Base-by-base conservation (phyloP, 192 early-diverging fungal species). In the Geranomyces variabilis region DNA sequence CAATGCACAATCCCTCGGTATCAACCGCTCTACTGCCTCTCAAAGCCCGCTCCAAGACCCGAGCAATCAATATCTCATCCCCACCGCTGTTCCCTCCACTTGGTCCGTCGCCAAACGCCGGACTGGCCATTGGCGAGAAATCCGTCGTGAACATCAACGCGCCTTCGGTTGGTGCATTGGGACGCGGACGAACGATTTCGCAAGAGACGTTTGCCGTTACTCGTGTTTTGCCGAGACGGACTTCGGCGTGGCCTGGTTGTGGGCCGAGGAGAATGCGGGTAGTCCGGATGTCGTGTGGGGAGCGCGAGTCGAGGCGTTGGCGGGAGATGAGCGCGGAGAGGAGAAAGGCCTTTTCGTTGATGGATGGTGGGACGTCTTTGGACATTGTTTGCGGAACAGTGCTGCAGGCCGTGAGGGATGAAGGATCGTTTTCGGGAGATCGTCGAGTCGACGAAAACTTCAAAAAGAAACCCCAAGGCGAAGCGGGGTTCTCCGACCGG, bases 1-100 rank as follows among this genome's bases (percentile, higher is more conserved):
- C 77, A 62, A 99, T 96, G 71, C 97, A 99, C 62, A 99, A 78
- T 44, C 95, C 94, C 77, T 99, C 97, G 7, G 94, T 92, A 77
- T 99, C 97, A 66, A 99, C 81, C 21, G 95, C 95, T 36, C 93
- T 83, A 63, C 87, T 89, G 69, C 89, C 83, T 66, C 87, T 84
- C 75, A 99, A 78, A 0, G 93, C 88, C 66, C 93, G 94, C 69
- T 99, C 97, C 34, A 99, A 79, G 73, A 95, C 81, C 22, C 95
- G 88, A 41, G 86, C 89, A 22, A 98, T 81, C 22, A 92, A 77
- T 1, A 98, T 88, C 71, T 98, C 96, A 60, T 84, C 80, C 68
- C 90, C 90, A 57, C 28, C 84, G 58, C 83, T 84, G n/a, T n/a
- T n/a, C n/a, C n/a, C n/a, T n/a, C n/a, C n/a, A 41, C 36, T 41